A percentile compares a stretch with the other conserved stretches of the same genome.
Evolutionary conservation across 345 rosid species (phyloP).

Genomic region (Sisymbrium altissimum): DNA sequence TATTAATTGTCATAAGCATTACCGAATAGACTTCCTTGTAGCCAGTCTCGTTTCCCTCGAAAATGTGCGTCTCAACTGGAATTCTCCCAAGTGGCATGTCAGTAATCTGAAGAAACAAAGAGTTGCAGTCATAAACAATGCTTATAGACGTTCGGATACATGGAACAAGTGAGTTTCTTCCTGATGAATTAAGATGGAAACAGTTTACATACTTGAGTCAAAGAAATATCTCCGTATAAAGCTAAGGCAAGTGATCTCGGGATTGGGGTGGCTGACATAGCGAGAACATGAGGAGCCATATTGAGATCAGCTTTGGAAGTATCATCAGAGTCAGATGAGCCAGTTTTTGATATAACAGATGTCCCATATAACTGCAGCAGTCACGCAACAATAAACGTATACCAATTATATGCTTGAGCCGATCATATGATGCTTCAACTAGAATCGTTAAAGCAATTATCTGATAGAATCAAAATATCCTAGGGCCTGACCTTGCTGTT

Average conservation of each 20-base stretch:
- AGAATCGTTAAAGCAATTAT: not conserved
- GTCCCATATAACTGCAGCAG: slow-evolving; percentile 59
- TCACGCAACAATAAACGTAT: slow-evolving; percentile 17
- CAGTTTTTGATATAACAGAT: slow-evolving; percentile 46
- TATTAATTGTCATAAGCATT: slow-evolving; percentile 19
- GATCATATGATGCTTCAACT: not conserved
- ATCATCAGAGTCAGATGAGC: slow-evolving; percentile 33
- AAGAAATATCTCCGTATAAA: slow-evolving; percentile 81
- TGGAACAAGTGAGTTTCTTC: slow-evolving; percentile 13
- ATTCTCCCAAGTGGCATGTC: slow-evolving; percentile 91
- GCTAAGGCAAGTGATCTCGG: slow-evolving; percentile 97
- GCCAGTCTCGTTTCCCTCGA: slow-evolving; percentile 62
- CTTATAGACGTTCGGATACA: not conserved
- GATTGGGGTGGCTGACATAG: slow-evolving; percentile 94
- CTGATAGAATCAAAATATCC: not conserved
- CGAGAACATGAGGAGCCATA: slow-evolving; percentile 98
- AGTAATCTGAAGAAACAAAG: slow-evolving; percentile 59
- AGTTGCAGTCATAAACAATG: slow-evolving; percentile 2
- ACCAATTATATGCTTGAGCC: not conserved
- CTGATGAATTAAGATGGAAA: not conserved
- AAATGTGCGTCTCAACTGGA: slow-evolving; percentile 70
- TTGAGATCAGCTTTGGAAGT: slow-evolving; percentile 45
- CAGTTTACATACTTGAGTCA: slow-evolving; percentile 69
- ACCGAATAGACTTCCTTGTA: slow-evolving; percentile 70
- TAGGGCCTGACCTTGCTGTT: slow-evolving; percentile 69